Base-by-base conservation (phyloP, 1,139 yeast species). In the Taphrina communis region DNA sequence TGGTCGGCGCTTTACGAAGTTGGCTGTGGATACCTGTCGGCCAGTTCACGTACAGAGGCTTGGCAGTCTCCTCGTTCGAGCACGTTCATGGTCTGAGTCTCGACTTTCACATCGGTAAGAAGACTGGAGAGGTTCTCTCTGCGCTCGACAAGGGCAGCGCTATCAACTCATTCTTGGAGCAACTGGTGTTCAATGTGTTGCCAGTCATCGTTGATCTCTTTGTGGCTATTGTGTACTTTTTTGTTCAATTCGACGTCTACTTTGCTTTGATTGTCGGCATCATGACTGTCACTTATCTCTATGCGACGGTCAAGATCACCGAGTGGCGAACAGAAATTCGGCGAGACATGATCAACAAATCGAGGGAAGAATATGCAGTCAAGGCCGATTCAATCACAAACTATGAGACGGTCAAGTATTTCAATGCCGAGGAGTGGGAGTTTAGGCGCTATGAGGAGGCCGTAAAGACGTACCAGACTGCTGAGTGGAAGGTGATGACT, bases 141-240 rank as follows among this genome's bases (percentile, higher is more conserved):
- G 97, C 98, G 0, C 93, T 94, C 74, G 99, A 94, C 76, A 82
- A 98, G 74, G 98, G 98, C 77, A 93, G 93, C 74, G 98, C 99
- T 78, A 93, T 94, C 65, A 88, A 96, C 25, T 91, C 89, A 74
- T 97, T 94, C 9, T 81, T 94, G 68, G 88, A 90, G 56, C 97
- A 98, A 55, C 44, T 70, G 31, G 59, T 70, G n/a, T 70, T 70
- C 52, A 98, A 94, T 77, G 91, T 94, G 41, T 82, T 92, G 53
- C 99, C 99, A 6, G 88, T 94, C 51, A 83, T 96, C 1, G 88
- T 94, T 77, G 99, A 94, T 77, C 92, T 94, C 52, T 58, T 59
- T 12, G 66, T 73, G 66, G 84, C 90, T 2, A 87, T 94, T 69
- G 98, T 94, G 8, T 90, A 97, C 77, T 97, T 97, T 71, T 89